Base-by-base conservation (phyloP, 23 red algal genomes). In the Agarophyton chilense region DNA sequence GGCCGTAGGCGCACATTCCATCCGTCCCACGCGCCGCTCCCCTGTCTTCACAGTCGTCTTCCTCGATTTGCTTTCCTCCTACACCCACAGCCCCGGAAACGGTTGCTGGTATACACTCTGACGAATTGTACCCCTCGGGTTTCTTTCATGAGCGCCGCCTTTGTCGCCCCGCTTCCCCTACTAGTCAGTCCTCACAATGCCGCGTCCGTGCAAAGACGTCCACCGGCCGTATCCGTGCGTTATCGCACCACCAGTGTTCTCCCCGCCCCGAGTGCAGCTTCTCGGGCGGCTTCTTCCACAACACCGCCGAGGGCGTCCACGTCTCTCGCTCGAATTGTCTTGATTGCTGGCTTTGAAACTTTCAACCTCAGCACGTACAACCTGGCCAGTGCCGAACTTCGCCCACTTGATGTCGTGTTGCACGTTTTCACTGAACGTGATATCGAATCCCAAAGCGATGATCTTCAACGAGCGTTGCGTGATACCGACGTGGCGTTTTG, bases 401-500 rank as follows among this genome's bases (percentile, higher is more conserved):
- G 36, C 19, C 47, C 45, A 13, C 55, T 60, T 1, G 76, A 51
- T 8, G 24, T 80, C 10, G 51, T 26, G 1, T 13, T 80, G 1
- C 50, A 60, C 9, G 52, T 80, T 14, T 83, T 83, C 28, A 83
- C 79, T 10, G 79, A 83, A 29, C 79, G 79, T 43, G 56, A 83
- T 26, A 33, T 83, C 11, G 35, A 64, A 21, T 25, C 21, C 16
- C 52, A 47, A 21, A 34, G n/a, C 28, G 2, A 58, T 9, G 7
- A 28, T 42, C 33, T 83, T 6, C 55, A 83, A 26, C 36, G 4
- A 12, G 79, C 79, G 19, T 26, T 83, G 36, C 54, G 79, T 28
- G 42, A 67, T 40, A 64, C 92, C 10, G 92, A 95, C 25, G 83
- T 89, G 4, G 44, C 88, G 19, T 80, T 95, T 31, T 88, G 92